phyloP scores from a whole-genome alignment of 2,329 filamentous ascomycete species.

The Cladosporium sp. region DNA sequence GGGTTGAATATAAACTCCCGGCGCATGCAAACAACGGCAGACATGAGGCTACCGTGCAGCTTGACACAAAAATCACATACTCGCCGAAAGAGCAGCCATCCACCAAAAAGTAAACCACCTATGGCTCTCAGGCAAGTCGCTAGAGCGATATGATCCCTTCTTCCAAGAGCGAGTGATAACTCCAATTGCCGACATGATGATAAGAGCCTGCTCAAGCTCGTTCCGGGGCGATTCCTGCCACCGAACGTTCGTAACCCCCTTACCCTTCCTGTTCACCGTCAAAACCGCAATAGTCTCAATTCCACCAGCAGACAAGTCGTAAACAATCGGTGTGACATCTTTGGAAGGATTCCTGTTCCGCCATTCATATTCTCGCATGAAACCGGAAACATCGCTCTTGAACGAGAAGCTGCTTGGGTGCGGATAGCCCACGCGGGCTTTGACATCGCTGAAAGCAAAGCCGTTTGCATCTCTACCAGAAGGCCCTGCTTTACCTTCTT shows the following conservation, averaged over 20 bases:
- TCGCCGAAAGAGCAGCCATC: slow-evolving; percentile 1
- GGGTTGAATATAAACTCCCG: too few species aligned
- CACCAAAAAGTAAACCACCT: slow-evolving; percentile 8
- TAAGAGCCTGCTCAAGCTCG: slow-evolving; percentile 7
- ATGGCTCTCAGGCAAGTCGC: background rate
- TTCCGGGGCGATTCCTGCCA: slow-evolving; percentile 2
- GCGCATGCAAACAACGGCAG: too few species aligned
- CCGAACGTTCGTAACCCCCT: background rate
- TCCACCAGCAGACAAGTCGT: background rate
- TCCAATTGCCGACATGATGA: slow-evolving; percentile 5
- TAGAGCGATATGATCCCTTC: slow-evolving; percentile 1
- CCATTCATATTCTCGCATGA: slow-evolving; percentile 5
- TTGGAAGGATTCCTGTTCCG: background rate
- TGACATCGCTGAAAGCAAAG: slow-evolving; percentile 8
- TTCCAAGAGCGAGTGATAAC: slow-evolving; percentile 4
- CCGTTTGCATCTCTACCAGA: slow-evolving; percentile 6
- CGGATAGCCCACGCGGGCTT: slow-evolving; percentile 3
- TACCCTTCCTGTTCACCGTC: slow-evolving; percentile 2
- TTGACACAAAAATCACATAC: background rate
- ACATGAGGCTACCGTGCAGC: too few species aligned
- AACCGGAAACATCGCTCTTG: background rate
- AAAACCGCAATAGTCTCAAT: background rate
- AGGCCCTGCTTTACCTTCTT: background rate
- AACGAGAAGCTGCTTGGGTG: slow-evolving; percentile 3
- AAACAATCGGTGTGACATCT: background rate